Percentiles rank a stretch among this genome's conserved stretches.
These are phyloP conservation scores for Plasmodium cynomolgi DNA, from an alignment of 169 alveolate species.

Conservation along the genomic window DNA sequence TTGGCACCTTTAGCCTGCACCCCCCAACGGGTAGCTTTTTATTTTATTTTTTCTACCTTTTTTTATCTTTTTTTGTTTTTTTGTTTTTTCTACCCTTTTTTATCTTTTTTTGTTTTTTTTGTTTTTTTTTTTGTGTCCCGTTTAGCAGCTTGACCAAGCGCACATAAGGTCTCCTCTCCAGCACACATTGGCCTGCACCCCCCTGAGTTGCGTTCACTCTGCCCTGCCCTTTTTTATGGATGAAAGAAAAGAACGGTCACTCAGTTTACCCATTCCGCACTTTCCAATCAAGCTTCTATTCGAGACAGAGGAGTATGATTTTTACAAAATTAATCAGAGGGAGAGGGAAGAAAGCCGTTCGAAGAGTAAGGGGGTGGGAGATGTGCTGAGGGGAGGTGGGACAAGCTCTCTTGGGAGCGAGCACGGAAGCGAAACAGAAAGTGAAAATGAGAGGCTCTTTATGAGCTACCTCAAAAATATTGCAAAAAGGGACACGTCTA, in stretches of 20 bases:
- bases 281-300: constrained; percentile 16
- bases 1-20: not conserved
- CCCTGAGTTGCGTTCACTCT: not conserved
- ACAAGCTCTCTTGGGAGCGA: not conserved
- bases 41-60: not conserved
- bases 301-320: constrained; percentile 49
- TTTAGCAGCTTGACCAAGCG: not conserved
- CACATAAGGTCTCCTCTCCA: not conserved
- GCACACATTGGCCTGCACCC: not conserved
- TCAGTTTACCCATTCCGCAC: constrained; percentile 57
- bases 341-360: not conserved
- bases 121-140: no score
- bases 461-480: constrained; percentile 60
- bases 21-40: not conserved
- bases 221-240: constrained; percentile 42
- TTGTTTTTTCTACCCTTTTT: not conserved
- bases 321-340: constrained; percentile 24
- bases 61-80: not conserved
- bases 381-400: not conserved
- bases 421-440: constrained; percentile 6
- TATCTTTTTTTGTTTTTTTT: not conserved
- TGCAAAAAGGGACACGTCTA: not conserved
- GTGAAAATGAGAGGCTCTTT: constrained; percentile 61
- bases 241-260: constrained; percentile 8
- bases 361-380: not conserved